Evolutionary conservation across 768 basidiomycete genomes (phyloP).

Genomic region (Lanmaoa rubissima): DNA sequence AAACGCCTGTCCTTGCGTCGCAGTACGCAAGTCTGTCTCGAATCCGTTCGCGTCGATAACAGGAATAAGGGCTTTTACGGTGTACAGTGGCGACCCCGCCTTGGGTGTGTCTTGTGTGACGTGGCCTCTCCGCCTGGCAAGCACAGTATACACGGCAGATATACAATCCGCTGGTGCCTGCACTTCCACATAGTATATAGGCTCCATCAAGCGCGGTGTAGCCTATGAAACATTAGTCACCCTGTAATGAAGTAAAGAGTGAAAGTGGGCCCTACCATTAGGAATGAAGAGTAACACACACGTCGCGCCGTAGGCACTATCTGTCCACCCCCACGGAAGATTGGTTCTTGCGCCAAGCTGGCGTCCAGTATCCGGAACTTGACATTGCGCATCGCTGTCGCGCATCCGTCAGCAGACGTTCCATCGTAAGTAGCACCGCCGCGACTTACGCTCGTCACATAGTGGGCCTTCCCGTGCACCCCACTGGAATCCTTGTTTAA

Average conservation of each 20-base stretch:
- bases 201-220: constrained; percentile 93
- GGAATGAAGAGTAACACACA: constrained; percentile 98
- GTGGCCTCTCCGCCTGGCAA: constrained; percentile 98
- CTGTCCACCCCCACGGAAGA: constrained; percentile 97
- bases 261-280: constrained; percentile 69
- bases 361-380: constrained; percentile 97
- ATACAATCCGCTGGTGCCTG: constrained; percentile 99
- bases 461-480: constrained; percentile 95
- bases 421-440: background rate
- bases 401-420: background rate
- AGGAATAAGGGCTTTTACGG: constrained; percentile 96
- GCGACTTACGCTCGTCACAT: constrained; percentile 95
- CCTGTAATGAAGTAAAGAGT: constrained; percentile 6
- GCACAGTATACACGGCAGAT: constrained; percentile 96
- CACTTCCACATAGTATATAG: constrained; percentile 99
- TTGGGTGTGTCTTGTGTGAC: constrained; percentile 98
- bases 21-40: constrained; percentile 95
- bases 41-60: constrained; percentile 99
- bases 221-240: constrained; percentile 51
- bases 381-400: constrained; percentile 92
- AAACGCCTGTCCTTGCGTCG: constrained; percentile 99
- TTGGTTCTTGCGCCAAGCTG: constrained; percentile 89
- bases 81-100: constrained; percentile 96
- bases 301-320: constrained; percentile 98
- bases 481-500: constrained; percentile 99